A percentile compares a stretch with the other conserved stretches of the same genome.
Conservation (phyloP, 2,329 filamentous ascomycete species). For the Bipolaris zeicola region DNA sequence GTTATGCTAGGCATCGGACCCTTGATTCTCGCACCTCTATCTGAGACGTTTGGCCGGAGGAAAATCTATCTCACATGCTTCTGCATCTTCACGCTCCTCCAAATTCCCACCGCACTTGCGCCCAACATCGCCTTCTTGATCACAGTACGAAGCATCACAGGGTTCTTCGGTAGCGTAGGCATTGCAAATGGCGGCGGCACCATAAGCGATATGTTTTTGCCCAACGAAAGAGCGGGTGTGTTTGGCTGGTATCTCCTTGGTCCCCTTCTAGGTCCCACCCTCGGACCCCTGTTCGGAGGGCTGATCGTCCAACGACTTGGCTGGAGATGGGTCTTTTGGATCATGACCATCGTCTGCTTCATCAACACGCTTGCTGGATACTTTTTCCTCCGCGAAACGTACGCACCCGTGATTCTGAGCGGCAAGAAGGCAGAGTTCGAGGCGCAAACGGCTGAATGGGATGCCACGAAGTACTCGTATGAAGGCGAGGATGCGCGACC, state of each 20-base stretch:
- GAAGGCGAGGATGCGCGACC: constrained; percentile 52
- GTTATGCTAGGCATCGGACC: constrained; percentile 57
- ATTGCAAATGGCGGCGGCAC: constrained; percentile 60
- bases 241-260: constrained; percentile 55
- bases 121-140: constrained; percentile 56
- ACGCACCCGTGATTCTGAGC: constrained; percentile 50
- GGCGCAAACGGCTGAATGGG: constrained; percentile 24
- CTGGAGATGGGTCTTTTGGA: constrained; percentile 58
- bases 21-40: constrained; percentile 54
- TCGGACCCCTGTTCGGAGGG: constrained; percentile 53
- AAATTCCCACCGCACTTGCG: constrained; percentile 55
- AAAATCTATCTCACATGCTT: constrained; percentile 55
- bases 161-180: constrained; percentile 58
- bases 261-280: constrained; percentile 50
- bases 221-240: constrained; percentile 53
- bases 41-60: constrained; percentile 55
- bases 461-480: constrained; percentile 47
- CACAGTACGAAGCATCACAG: constrained; percentile 52
- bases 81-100: constrained; percentile 52
- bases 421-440: constrained; percentile 46
- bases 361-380: constrained; percentile 52
- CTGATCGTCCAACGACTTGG: constrained; percentile 52
- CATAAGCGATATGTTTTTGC: constrained; percentile 59
- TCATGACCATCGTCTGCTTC: constrained; percentile 51
- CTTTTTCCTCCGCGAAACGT: constrained; percentile 54